A percentile compares a stretch with the other conserved stretches of the same genome.
These are phyloP conservation scores for Rhynchospora breviuscula DNA, from an alignment of 176 grass and related monocot genomes.

Conservation along the genomic window DNA sequence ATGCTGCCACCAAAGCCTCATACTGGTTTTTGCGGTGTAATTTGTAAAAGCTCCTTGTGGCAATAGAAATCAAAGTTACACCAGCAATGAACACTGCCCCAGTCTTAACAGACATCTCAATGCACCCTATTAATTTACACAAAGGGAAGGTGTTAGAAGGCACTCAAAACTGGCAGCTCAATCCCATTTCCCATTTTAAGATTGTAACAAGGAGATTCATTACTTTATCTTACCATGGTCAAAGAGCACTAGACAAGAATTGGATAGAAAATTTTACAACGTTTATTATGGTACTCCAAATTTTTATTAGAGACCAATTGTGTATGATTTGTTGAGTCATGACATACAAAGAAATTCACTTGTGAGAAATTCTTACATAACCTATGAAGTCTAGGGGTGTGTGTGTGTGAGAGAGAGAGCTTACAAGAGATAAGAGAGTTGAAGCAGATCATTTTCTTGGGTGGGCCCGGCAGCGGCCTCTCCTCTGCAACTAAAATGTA, in stretches of 20 bases:
- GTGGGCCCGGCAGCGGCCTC: not conserved
- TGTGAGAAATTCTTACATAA: too few relatives aligned
- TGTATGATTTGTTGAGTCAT: not conserved
- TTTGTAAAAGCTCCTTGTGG: not conserved
- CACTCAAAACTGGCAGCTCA: not conserved
- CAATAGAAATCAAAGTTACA: slow-evolving; percentile 4
- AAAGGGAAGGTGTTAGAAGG: not conserved
- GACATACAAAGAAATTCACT: not conserved
- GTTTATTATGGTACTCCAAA: not conserved
- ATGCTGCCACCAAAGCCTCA: not conserved
- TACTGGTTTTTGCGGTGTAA: not conserved
- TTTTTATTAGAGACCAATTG: too few relatives aligned
- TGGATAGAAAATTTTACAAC: too few relatives aligned
- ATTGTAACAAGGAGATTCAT: not conserved
- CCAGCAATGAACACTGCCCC: not conserved
- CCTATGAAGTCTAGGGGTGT: too few relatives aligned
- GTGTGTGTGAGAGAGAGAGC: not conserved
- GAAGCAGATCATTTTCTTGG: slow-evolving; percentile 27
- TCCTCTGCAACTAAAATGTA: slow-evolving; percentile 79
- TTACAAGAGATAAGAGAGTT: slow-evolving; percentile 47
- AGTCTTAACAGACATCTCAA: slow-evolving; percentile 19
- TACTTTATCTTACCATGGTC: not conserved
- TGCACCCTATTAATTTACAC: slow-evolving; percentile 15
- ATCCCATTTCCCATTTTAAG: not conserved
- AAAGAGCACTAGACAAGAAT: not conserved